Evolutionary conservation across 1,284 basidiomycete genomes (phyloP).

Genomic region (Ceratobasidium sp.): DNA sequence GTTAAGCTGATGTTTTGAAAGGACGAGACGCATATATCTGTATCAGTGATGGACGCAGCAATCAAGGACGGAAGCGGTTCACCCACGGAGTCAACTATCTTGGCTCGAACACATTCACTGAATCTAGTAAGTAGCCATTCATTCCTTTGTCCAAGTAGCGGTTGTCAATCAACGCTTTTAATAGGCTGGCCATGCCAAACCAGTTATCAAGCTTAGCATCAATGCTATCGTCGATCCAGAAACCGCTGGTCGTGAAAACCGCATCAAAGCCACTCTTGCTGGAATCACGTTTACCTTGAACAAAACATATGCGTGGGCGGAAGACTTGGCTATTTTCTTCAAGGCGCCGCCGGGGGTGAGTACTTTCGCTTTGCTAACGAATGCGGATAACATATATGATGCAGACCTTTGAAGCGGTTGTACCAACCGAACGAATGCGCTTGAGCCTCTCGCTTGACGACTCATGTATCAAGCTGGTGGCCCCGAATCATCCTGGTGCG

Average conservation of each 20-base stretch:
- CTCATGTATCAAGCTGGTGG: constrained; percentile 71
- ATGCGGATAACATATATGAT: constrained; percentile 8
- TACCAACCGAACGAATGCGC: constrained; percentile 87
- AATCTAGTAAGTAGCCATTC: constrained; percentile 61
- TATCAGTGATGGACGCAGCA: constrained; percentile 70
- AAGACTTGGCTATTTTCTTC: constrained; percentile 72
- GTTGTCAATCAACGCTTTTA: neutral
- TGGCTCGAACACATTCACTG: constrained; percentile 64
- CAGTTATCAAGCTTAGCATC: constrained; percentile 73
- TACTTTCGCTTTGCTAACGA: constrained; percentile 43
- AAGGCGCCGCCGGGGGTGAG: constrained; percentile 90
- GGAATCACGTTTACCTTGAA: constrained; percentile 73
- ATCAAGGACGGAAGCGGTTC: constrained; percentile 61
- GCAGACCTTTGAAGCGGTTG: constrained; percentile 91
- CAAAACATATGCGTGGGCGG: constrained; percentile 72
- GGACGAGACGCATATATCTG: constrained; percentile 75
- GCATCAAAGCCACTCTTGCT: constrained; percentile 70
- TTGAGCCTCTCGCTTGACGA: constrained; percentile 75
- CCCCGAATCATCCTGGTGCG: constrained; percentile 70
- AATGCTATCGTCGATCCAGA: constrained; percentile 72
- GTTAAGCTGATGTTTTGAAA: constrained; percentile 51
- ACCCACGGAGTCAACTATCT: constrained; percentile 57
- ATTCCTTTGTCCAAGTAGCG: neutral
- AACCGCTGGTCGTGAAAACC: constrained; percentile 81
- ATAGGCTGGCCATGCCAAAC: constrained; percentile 55